Base-by-base conservation (phyloP, 2,329 filamentous ascomycete genomes). In the Ascochyta rabiei region DNA sequence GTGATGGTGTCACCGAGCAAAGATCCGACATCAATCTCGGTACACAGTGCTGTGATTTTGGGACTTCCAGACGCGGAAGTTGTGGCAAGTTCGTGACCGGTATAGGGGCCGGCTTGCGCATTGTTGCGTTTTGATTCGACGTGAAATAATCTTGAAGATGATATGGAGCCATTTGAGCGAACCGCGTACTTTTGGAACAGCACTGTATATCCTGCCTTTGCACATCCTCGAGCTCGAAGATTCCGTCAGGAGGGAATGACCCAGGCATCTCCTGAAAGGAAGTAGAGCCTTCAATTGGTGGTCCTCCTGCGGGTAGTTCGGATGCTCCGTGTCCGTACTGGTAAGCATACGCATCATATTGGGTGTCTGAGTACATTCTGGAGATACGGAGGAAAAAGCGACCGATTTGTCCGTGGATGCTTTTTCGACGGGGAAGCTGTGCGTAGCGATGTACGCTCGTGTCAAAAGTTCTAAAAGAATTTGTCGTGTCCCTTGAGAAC, bases 1-100 rank as follows among this genome's bases (percentile, higher is more conserved):
- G 18, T 15, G 53, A 50, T 13, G 53, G 35, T 10, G 53, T 31
- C 4, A 38, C 23, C 15, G 53, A 34, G 19, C 16, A 50, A 8
- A 26, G 35, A 28, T 51, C 53, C 0, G 30, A 13, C 1, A 41
- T 47, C 47, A 51, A 26, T 4, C 21, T 15, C 12, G 53, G 53
- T 2, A 51, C 15, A 2, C 13, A 18, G 18, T 54, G 28, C 16
- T 15, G 16, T 2, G 53, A 42, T 23, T 16, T 26, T 2, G 47
- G 47, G 4, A 56, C 53, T 47, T 30, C 47, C 2, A 56, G 47
- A 10, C 46, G 41, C 18, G 53, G 53, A 34, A 55, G 52, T 15
- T 31, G 33, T 26, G 26, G 18, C 1, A 26, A 35, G 21, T 21
- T 37, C 6, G 46, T 31, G 5, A 51, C 23, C 10, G 23, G 39